Evolutionary conservation across 2,329 filamentous ascomycete species (phyloP).

Genomic region (Pyricularia pennisetigena): DNA sequence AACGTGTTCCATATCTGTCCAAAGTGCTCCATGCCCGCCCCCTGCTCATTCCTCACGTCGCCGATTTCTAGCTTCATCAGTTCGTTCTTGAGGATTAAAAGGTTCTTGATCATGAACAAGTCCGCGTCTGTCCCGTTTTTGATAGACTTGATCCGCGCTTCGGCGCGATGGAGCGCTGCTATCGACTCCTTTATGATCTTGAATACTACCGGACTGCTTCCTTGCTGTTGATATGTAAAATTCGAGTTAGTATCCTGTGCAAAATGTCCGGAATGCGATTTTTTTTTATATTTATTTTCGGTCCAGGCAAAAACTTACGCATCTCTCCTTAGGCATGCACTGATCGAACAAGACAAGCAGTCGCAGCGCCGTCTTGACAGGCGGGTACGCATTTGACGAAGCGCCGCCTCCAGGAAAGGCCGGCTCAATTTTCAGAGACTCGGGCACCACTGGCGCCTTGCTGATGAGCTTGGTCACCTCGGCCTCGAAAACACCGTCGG

Average conservation of each 20-base stretch:
- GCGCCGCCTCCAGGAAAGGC: conserved; percentile 33
- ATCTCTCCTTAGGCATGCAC: conserved; percentile 53
- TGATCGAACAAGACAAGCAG: conserved; percentile 53
- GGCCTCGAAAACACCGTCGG: conserved; percentile 42
- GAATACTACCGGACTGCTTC: conserved; percentile 46
- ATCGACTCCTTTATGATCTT: conserved; percentile 86
- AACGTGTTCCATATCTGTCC: conserved; percentile 55
- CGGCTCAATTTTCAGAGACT: conserved; percentile 39
- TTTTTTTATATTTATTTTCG: no score
- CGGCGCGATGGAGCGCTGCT: conserved; percentile 68
- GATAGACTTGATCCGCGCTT: conserved; percentile 57
- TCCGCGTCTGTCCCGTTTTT: conserved; percentile 60
- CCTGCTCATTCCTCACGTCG: conserved; percentile 39
- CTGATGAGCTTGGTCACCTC: conserved; percentile 46
- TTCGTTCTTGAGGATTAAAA: conserved; percentile 91
- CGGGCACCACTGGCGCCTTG: conserved; percentile 34
- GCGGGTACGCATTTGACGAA: conserved; percentile 47
- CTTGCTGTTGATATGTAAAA: conserved; percentile 23
- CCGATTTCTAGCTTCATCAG: conserved; percentile 93
- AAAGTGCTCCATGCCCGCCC: conserved; percentile 49
- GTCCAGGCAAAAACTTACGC: conserved; percentile 30
- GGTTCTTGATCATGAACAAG: conserved; percentile 88
- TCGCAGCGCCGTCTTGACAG: conserved; percentile 48
- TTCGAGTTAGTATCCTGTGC: neutral
- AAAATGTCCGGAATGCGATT: neutral